A percentile compares a stretch with the other conserved stretches of the same genome.
phyloP scores from a whole-genome alignment of 306 rosid genomes.

The Benincasa hispida region DNA sequence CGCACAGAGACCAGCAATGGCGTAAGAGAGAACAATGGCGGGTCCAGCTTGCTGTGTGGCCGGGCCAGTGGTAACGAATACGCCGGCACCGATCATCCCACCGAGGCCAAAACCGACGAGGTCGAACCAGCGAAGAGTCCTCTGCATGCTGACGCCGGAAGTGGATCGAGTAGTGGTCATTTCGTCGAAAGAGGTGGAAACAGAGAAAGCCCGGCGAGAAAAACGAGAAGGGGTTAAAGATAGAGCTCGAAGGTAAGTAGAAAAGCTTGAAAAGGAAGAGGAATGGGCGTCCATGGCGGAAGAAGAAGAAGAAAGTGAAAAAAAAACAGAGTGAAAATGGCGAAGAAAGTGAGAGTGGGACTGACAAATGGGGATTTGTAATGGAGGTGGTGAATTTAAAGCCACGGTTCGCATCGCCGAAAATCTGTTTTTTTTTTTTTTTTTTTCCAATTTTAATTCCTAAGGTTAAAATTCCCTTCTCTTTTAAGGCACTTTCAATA shows the following conservation, averaged over 20 bases:
- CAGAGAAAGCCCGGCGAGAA: conserved; percentile 51
- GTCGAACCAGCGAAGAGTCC: conserved; percentile 72
- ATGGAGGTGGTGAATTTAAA: conserved; percentile 5
- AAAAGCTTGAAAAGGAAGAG: conserved; percentile 61
- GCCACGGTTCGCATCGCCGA: not conserved
- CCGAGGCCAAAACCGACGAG: conserved; percentile 65
- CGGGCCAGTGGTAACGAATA: conserved; percentile 70
- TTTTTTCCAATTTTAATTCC: not conserved
- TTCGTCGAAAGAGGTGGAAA: conserved; percentile 66
- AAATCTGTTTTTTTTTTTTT: not conserved
- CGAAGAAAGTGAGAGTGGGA: not conserved
- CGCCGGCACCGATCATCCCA: conserved; percentile 95
- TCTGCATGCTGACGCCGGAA: conserved; percentile 57
- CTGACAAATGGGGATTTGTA: conserved; percentile 6
- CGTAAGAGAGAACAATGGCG: conserved; percentile 60
- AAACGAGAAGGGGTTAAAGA: conserved; percentile 56
- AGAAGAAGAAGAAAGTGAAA: not conserved
- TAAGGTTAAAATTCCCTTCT: not conserved
- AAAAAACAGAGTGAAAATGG: not conserved
- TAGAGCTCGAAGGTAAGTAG: conserved; percentile 48
- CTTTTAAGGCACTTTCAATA: not conserved
- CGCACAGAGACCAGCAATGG: conserved; percentile 94
- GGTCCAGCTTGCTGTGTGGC: conserved; percentile 69
- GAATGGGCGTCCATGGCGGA: conserved; percentile 27
- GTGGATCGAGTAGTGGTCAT: conserved; percentile 41